Conservation (phyloP, 2,329 filamentous ascomycete genomes). For the Exophiala mesophila region DNA sequence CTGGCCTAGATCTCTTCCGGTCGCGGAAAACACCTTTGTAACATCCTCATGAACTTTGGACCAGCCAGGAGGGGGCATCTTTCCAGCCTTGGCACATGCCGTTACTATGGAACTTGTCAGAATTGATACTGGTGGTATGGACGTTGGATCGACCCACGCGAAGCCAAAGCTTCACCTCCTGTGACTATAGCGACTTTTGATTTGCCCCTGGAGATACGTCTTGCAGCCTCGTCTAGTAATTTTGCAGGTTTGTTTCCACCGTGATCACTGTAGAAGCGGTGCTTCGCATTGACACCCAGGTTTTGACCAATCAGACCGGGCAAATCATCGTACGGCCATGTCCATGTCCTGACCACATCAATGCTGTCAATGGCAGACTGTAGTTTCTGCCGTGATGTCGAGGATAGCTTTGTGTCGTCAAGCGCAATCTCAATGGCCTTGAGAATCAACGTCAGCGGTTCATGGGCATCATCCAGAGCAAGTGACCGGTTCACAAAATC, state of each 20-base stretch:
- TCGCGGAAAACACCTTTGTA: constrained; percentile 47
- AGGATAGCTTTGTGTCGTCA: constrained; percentile 42
- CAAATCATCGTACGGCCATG: constrained; percentile 60
- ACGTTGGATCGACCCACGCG: constrained; percentile 32
- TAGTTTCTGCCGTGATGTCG: constrained; percentile 32
- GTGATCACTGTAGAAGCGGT: constrained; percentile 52
- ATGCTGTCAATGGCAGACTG: constrained; percentile 53
- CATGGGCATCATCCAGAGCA: constrained; percentile 49
- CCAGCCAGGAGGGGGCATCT: constrained; percentile 58
- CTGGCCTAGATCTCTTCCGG: constrained; percentile 41
- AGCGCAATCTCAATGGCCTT: constrained; percentile 51
- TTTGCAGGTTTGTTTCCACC: constrained; percentile 60
- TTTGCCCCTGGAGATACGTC: constrained; percentile 51
- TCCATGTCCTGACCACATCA: constrained; percentile 59
- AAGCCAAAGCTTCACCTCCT: constrained; percentile 62
- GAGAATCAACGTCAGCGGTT: constrained; percentile 57
- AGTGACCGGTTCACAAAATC: constrained; percentile 57
- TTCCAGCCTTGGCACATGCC: constrained; percentile 48
- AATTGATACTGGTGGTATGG: too few relatives aligned
- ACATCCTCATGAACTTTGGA: constrained; percentile 45
- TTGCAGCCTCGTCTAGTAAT: constrained; percentile 59
- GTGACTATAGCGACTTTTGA: constrained; percentile 55
- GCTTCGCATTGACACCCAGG: constrained; percentile 45
- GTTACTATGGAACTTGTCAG: constrained; percentile 42
- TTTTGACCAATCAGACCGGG: constrained; percentile 49